phyloP scores from a whole-genome alignment of 1,284 basidiomycete species.

The Cryptococcus sp. region DNA sequence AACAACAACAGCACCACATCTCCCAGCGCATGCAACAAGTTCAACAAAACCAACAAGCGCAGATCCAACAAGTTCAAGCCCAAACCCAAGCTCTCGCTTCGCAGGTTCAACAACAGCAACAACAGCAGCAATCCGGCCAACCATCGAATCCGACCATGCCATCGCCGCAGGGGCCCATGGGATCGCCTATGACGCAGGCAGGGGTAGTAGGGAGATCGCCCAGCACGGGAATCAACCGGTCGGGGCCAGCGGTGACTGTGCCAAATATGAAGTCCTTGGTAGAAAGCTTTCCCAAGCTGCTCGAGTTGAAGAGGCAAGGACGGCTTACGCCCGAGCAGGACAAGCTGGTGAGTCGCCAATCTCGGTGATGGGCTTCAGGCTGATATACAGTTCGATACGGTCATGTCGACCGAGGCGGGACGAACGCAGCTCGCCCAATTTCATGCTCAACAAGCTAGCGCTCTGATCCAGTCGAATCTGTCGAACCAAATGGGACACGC shows the following conservation, averaged over 20 bases:
- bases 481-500: constrained; percentile 22
- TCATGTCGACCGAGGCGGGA: constrained; percentile 24
- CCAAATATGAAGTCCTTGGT: constrained; percentile 16
- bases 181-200: constrained; percentile 3
- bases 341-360: constrained; percentile 22
- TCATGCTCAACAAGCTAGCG: constrained; percentile 20
- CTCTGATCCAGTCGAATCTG: constrained; percentile 20
- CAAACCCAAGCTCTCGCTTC: not conserved
- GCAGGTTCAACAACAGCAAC: constrained; percentile 5
- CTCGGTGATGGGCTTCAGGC: not conserved
- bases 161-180: constrained; percentile 2
- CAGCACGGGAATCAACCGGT: constrained; percentile 2
- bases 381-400: constrained; percentile 21
- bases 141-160: not conserved
- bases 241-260: not conserved
- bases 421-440: constrained; percentile 18
- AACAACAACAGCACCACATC: constrained; percentile 13
- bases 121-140: constrained; percentile 1
- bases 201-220: constrained; percentile 17
- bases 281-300: constrained; percentile 33
- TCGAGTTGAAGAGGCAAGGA: constrained; percentile 26
- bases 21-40: constrained; percentile 12
- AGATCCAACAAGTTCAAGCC: not conserved
- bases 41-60: constrained; percentile 9
- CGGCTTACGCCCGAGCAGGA: constrained; percentile 27